Evolutionary conservation across 2,329 filamentous ascomycete species (phyloP).

Genomic region (Aspergillus tubingensis): DNA sequence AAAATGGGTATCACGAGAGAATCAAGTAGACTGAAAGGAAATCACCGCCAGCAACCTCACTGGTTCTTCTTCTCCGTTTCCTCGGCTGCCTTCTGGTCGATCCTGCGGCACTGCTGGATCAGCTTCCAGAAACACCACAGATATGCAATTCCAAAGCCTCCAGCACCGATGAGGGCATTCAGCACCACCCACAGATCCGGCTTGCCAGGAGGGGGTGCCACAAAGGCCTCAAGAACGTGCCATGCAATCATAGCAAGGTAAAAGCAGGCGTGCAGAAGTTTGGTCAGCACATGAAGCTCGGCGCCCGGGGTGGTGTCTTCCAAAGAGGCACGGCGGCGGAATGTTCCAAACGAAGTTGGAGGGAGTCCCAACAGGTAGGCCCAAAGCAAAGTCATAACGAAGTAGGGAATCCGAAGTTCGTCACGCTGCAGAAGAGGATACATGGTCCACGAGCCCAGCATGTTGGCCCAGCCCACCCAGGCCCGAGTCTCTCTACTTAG

Average conservation of each 20-base stretch:
- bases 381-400: constrained; percentile 83
- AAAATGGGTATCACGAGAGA: constrained; percentile 33
- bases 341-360: constrained; percentile 70
- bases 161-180: constrained; percentile 83
- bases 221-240: constrained; percentile 73
- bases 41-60: constrained; percentile 20
- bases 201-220: constrained; percentile 70
- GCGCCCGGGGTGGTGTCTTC: constrained; percentile 42
- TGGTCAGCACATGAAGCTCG: constrained; percentile 59
- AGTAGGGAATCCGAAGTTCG: constrained; percentile 79
- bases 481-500: constrained; percentile 74
- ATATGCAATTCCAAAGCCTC: constrained; percentile 84
- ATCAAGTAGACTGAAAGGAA: constrained; percentile 9
- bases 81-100: constrained; percentile 28
- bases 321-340: constrained; percentile 53
- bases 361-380: constrained; percentile 86
- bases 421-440: constrained; percentile 87
- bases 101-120: constrained; percentile 34
- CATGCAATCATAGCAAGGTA: constrained; percentile 77
- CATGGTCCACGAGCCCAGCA: constrained; percentile 88
- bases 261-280: constrained; percentile 72
- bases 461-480: constrained; percentile 96
- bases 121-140: constrained; percentile 81
- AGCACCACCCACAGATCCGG: constrained; percentile 93
- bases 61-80: constrained; percentile 38